Evolutionary conservation across 768 basidiomycete genomes (phyloP), one percentile per base, ranked within the genome.

Genomic region (Trametes coccinea): DNA sequence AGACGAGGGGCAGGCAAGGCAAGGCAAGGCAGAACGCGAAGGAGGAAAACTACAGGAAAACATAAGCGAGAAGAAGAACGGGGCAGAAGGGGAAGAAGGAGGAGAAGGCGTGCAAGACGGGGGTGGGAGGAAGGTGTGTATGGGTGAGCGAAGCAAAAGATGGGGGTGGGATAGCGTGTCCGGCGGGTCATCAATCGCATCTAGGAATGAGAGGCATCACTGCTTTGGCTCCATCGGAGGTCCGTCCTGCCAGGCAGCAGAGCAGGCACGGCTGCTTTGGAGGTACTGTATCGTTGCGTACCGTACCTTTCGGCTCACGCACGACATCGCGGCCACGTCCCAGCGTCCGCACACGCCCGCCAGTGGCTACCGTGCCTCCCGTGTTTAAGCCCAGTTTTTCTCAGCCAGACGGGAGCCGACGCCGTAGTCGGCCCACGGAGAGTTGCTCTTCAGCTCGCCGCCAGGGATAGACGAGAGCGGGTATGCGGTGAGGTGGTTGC

Each of bases 391-490:
- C 71, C 71, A 72, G 55, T 68, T 72, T 66, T 70, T 68, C 66
- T 69, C 71, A 33, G 68, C 49, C 46, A 66, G 60, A 34, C 68
- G 69, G 44, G 59, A 52, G 52, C 55, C 55, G 44, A 55, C 63
- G 58, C 62, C 47, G 65, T 69, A 71, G 5, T 72, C 71, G 3
- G 71, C 71, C 88, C 88, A 90, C 22, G 86, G 82, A 6, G 81
- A 80, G 70, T 80, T 82, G 56, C 76, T 74, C 70, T 81, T 83
- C 66, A 77, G 78, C 60, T 87, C 86, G 63, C 82, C 79, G 31
- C 80, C 83, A 4, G 84, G 82, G 68, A 84, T 86, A 7, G 85
- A 76, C 41, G 81, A 78, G 59, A 84, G 82, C 11, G 84, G 78
- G 53, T 73, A 72, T 14, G 71, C 69, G 29, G 67, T 62, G 66